Evolutionary conservation across 2,329 filamentous ascomycete species (phyloP).

Genomic region (Colletotrichum nymphaeae): DNA sequence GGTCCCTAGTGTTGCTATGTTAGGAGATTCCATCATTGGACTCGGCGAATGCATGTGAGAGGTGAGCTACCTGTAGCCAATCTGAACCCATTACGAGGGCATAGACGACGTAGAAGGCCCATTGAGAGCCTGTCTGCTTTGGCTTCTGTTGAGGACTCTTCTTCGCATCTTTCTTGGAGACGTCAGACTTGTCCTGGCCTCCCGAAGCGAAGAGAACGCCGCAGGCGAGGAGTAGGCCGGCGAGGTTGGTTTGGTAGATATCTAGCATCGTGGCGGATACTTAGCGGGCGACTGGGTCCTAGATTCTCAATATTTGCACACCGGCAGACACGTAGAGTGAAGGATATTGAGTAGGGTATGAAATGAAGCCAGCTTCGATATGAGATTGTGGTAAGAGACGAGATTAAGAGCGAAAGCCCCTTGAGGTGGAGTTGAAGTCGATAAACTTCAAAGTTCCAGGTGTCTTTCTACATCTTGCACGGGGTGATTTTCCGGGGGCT

Average conservation of each 20-base stretch:
- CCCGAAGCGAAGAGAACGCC: slow-evolving; percentile 39
- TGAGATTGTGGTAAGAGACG: not conserved
- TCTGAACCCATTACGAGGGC: slow-evolving; percentile 62
- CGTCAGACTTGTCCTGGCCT: not conserved
- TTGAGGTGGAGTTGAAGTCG: not conserved
- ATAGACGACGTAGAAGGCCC: slow-evolving; percentile 56
- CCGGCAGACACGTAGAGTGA: not conserved
- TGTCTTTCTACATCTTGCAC: slow-evolving; percentile 28
- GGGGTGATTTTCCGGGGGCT: slow-evolving; percentile 19
- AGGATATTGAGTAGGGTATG: not conserved
- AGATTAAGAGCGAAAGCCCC: not conserved
- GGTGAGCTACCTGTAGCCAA: slow-evolving; percentile 58
- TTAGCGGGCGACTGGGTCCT: not conserved
- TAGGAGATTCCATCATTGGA: not conserved
- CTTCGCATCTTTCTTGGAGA: not conserved
- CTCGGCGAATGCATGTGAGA: not conserved
- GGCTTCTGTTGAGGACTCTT: not conserved
- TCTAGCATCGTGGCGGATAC: slow-evolving; percentile 39
- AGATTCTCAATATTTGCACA: not conserved
- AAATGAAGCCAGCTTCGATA: not conserved
- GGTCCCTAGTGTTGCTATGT: slow-evolving; percentile 41
- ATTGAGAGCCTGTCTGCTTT: slow-evolving; percentile 38
- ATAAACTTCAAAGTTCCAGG: slow-evolving; percentile 14
- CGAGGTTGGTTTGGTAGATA: slow-evolving; percentile 49
- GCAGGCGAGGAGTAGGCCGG: slow-evolving; percentile 46